These are phyloP conservation scores for Cynanchum wilfordii DNA, from an alignment of 257 asterid species.

Conservation along the genomic window DNA sequence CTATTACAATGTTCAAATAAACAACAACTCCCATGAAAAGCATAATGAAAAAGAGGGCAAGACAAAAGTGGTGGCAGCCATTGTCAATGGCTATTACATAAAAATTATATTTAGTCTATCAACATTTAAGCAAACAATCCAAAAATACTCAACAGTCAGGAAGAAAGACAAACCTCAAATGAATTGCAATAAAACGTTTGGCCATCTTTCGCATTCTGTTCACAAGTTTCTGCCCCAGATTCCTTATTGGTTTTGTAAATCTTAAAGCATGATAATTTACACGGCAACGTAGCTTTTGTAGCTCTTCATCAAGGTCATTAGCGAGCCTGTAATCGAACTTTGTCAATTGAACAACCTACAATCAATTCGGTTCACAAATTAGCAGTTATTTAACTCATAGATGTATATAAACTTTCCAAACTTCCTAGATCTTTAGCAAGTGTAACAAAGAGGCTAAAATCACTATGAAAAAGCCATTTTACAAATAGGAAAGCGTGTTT, in stretches of 20 bases:
- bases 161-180: conserved; percentile 63
- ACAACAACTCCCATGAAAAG: neutral
- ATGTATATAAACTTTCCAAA: conserved; percentile 8
- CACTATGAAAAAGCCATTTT: conserved; percentile 2
- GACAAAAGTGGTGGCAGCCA: neutral
- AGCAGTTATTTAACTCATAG: neutral
- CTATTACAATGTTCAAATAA: neutral
- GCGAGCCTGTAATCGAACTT: conserved; percentile 97
- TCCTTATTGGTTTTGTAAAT: conserved; percentile 79
- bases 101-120: neutral
- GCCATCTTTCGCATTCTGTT: conserved; percentile 78
- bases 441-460: neutral
- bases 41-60: neutral
- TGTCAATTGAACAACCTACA: conserved; percentile 98
- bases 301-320: conserved; percentile 76
- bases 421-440: neutral
- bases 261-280: conserved; percentile 90
- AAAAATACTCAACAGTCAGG: neutral
- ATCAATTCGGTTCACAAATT: conserved; percentile 14
- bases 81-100: neutral
- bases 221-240: conserved; percentile 75
- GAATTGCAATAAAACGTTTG: conserved; percentile 83
- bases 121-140: neutral
- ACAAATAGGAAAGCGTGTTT: neutral
- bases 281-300: conserved; percentile 89